Percentiles rank a stretch among this genome's conserved stretches.
Evolutionary conservation across 179 eudicot genomes (phyloP).

Genomic region (Carnegiea gigantea): DNA sequence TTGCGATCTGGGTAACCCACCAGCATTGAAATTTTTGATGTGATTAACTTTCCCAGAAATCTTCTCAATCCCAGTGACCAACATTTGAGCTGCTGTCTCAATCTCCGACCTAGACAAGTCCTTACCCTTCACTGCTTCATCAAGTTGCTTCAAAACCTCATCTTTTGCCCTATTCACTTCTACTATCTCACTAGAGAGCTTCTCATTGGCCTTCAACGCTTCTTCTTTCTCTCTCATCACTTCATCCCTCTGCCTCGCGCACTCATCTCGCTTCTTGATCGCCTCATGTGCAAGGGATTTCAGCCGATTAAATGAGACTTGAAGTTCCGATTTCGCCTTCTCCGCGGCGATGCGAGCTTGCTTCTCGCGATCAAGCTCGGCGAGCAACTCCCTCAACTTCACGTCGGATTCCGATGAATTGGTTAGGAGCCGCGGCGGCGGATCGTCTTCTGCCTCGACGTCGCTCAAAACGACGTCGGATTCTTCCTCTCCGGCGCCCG

Average conservation of each 20-base stretch:
- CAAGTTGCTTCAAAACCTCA: slow-evolving; percentile 46
- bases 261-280: slow-evolving; percentile 85
- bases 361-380: slow-evolving; percentile 84
- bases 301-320: slow-evolving; percentile 61
- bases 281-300: slow-evolving; percentile 81
- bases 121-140: slow-evolving; percentile 54
- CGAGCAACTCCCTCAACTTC: slow-evolving; percentile 52
- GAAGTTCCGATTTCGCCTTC: slow-evolving; percentile 62
- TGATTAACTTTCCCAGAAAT: slow-evolving; percentile 69
- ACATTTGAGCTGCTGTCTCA: slow-evolving; percentile 77
- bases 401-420: slow-evolving; percentile 40
- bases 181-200: slow-evolving; percentile 38
- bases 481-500: slow-evolving; percentile 60
- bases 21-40: slow-evolving; percentile 59
- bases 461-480: slow-evolving; percentile 78
- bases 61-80: slow-evolving; percentile 85
- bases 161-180: slow-evolving; percentile 58
- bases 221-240: slow-evolving; percentile 58
- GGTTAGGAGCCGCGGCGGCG: slow-evolving; percentile 19
- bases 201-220: slow-evolving; percentile 46
- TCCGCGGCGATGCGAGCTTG: slow-evolving; percentile 58
- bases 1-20: slow-evolving; percentile 83
- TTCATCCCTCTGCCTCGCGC: slow-evolving; percentile 51
- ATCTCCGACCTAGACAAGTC: slow-evolving; percentile 70
- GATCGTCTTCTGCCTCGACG: slow-evolving; percentile 69